A percentile compares a stretch with the other conserved stretches of the same genome.
phyloP scores from a whole-genome alignment of 495 filamentous ascomycete species.

The Talaromyces wortmannii region DNA sequence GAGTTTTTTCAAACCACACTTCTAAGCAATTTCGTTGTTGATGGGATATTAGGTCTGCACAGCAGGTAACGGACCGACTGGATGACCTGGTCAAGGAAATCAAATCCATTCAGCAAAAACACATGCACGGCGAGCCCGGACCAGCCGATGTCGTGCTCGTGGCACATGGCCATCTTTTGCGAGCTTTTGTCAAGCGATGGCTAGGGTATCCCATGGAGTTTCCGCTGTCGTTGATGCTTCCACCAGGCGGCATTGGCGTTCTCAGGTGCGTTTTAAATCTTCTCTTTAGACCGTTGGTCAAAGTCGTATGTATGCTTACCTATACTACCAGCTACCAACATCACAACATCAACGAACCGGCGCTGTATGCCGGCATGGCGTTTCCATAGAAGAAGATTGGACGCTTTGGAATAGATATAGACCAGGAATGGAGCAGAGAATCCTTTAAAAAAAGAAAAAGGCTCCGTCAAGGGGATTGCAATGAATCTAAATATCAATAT shows the following conservation, averaged over 20 bases:
- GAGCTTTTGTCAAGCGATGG: slow-evolving; percentile 78
- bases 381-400: slow-evolving; percentile 10
- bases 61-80: slow-evolving; percentile 55
- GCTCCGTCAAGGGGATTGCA: not conserved
- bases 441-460: too few relatives aligned
- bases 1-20: slow-evolving; percentile 2
- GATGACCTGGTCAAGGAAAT: slow-evolving; percentile 66
- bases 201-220: slow-evolving; percentile 55
- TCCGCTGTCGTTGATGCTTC: slow-evolving; percentile 61
- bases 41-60: slow-evolving; percentile 27
- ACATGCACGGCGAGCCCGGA: slow-evolving; percentile 37
- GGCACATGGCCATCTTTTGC: slow-evolving; percentile 70
- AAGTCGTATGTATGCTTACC: not conserved
- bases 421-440: too few relatives aligned
- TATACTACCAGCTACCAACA: slow-evolving; percentile 18
- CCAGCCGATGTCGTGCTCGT: slow-evolving; percentile 53
- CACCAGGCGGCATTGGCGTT: slow-evolving; percentile 69
- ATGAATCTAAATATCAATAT: not conserved
- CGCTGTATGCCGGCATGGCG: slow-evolving; percentile 25
- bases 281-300: not conserved
- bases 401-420: not conserved
- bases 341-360: slow-evolving; percentile 27
- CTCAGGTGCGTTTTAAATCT: slow-evolving; percentile 40
- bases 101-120: slow-evolving; percentile 36
- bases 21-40: not conserved